Base-by-base conservation (phyloP, 2,329 filamentous ascomycete species). In the Hymenoscyphus scutula region DNA sequence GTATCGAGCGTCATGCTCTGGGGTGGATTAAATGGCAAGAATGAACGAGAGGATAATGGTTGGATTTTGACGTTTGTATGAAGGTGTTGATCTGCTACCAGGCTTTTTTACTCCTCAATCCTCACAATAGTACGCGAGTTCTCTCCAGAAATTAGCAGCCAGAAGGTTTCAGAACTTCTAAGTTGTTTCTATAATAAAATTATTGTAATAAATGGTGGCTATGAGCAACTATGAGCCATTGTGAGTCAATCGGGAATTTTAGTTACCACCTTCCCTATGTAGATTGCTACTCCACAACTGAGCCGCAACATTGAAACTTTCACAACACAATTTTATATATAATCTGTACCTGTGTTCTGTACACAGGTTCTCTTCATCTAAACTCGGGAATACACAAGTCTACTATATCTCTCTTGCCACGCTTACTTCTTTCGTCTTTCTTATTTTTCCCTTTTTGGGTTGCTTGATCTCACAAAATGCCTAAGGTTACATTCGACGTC, bases 1-100 rank as follows among this genome's bases (percentile, higher is more conserved):
- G 82, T 84, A 72, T 82, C 79, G 41, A 83, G 79, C 3, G 77
- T 89, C 13, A 73, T 89, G 30, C 68, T 89, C 11, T 86, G 84
- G 77, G 87, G 87, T 38, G 87, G 87, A 0, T 59, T 87, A 61
- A 77, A 79, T 53, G 80, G 80, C 45, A 75, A 76, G 19, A 83
- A 84, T 65, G 74, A 76, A 68, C 76, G 82, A 54, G 71, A 86
- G 53, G 83, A 81, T 41, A 86, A 89, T 73, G 86, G 83, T 2
- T 89, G 86, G 86, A 84, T 89, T 56, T 75, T 89, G 69, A 79
- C 83, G 63, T 75, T 88, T 51, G 45, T 51, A 25, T 51, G 45
- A 51, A 6, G 45, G 45, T 25, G 19, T 23, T 51, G 19, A 23
- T 51, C 19, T 23, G 45, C 5, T 25, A 15, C 3, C 11, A 37